Percentiles rank a stretch among this genome's conserved stretches.
These are phyloP conservation scores for Lyophyllum atratum DNA, from an alignment of 768 basidiomycete species.

Conservation along the genomic window DNA sequence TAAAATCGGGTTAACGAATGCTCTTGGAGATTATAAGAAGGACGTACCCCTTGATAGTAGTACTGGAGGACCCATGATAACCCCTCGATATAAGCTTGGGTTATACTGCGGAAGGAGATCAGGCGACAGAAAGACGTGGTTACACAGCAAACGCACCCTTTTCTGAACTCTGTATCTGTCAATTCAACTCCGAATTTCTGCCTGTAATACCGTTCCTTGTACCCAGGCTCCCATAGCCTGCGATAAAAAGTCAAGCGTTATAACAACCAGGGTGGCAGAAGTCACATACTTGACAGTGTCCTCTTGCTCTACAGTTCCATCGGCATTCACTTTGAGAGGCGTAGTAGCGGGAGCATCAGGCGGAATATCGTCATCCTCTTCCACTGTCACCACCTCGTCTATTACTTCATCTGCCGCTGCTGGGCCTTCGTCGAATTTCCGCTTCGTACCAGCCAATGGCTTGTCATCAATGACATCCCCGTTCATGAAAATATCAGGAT, in stretches of 20 bases:
- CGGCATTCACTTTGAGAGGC: constrained; percentile 78
- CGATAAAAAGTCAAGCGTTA: constrained; percentile 9
- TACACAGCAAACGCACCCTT: constrained; percentile 50
- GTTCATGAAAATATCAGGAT: constrained; percentile 25
- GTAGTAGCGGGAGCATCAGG: constrained; percentile 44
- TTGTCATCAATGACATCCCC: constrained; percentile 19
- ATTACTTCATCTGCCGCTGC: constrained; percentile 37
- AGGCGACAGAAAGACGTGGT: neutral
- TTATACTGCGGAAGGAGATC: constrained; percentile 52
- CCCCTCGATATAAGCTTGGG: constrained; percentile 88
- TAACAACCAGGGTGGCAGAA: constrained; percentile 2
- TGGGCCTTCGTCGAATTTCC: constrained; percentile 50
- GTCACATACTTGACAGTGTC: constrained; percentile 85
- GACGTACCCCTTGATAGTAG: constrained; percentile 94
- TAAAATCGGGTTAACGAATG: constrained; percentile 26
- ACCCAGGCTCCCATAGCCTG: constrained; percentile 96
- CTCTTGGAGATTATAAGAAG: neutral
- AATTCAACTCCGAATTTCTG: constrained; percentile 86
- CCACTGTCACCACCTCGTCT: constrained; percentile 49
- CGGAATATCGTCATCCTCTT: constrained; percentile 53
- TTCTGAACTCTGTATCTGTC: constrained; percentile 71
- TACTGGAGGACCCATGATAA: constrained; percentile 95
- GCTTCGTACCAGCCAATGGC: constrained; percentile 37
- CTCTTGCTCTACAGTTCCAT: constrained; percentile 93
- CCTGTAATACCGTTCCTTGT: constrained; percentile 91